Percentiles rank a stretch among this genome's conserved stretches.
Conservation (phyloP, 352 stramenopile genomes). For the Globisporangium cystogenes region DNA sequence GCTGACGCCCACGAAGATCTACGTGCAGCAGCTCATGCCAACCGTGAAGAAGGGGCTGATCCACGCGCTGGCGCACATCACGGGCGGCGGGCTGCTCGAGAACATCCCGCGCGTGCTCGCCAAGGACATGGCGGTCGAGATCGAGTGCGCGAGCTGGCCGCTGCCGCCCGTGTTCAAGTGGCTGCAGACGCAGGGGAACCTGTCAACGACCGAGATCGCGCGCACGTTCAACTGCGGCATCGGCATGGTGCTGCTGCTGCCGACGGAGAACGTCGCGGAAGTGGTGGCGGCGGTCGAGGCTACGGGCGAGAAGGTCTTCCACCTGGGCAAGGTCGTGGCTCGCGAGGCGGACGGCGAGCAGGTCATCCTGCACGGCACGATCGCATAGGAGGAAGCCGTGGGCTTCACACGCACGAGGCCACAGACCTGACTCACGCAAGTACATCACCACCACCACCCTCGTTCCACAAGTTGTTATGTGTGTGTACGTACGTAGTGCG, state of each 20-base stretch:
- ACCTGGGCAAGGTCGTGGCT: conserved; percentile 81
- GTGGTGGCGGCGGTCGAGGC: conserved; percentile 79
- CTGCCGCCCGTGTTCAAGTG: conserved; percentile 97
- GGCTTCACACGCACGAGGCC: neutral
- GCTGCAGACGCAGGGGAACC: conserved; percentile 90
- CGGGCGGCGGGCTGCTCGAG: conserved; percentile 96
- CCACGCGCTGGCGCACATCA: conserved; percentile 97
- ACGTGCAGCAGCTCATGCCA: conserved; percentile 90
- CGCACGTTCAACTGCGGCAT: conserved; percentile 99
- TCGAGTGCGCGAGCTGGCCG: conserved; percentile 87
- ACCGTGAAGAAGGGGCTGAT: conserved; percentile 76
- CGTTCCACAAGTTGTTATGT: neutral
- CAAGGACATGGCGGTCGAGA: conserved; percentile 89
- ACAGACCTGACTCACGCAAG: conserved; percentile 1
- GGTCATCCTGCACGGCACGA: conserved; percentile 75
- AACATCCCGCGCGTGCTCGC: conserved; percentile 97
- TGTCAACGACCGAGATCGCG: conserved; percentile 94
- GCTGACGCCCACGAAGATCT: conserved; percentile 97
- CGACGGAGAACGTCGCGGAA: conserved; percentile 84
- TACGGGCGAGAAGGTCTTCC: conserved; percentile 87
- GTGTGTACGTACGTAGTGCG: no score
- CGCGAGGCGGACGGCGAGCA: conserved; percentile 61
- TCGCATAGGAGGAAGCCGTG: conserved; percentile 32
- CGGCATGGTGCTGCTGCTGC: conserved; percentile 97
- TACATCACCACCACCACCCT: conserved; percentile 1